Percentiles rank a stretch among this genome's conserved stretches.
These are phyloP conservation scores for Neurospora sp. DNA, from an alignment of 495 filamentous ascomycete genomes.

Conservation along the genomic window DNA sequence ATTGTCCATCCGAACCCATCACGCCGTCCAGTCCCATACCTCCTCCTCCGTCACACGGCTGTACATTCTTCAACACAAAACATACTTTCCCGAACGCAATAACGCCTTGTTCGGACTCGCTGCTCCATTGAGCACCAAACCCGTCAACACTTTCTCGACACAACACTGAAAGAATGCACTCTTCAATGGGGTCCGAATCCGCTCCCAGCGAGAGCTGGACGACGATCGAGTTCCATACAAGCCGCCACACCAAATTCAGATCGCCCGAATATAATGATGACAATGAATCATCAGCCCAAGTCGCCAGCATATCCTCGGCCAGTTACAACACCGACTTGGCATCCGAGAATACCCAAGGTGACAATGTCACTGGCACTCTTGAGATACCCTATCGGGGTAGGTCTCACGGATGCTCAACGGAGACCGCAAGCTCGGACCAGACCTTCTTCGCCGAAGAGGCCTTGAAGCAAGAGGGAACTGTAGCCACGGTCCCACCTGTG, in stretches of 20 bases:
- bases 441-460: not conserved
- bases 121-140: not conserved
- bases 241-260: slow-evolving; percentile 12
- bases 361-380: not conserved
- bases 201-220: not conserved
- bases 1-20: not conserved
- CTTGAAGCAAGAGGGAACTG: not conserved
- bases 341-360: not conserved
- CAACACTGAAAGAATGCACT: not conserved
- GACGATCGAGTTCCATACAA: not conserved
- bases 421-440: slow-evolving; percentile 4
- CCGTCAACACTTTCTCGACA: too few relatives aligned
- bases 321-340: not conserved
- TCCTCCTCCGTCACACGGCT: not conserved
- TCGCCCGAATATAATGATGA: slow-evolving; percentile 20
- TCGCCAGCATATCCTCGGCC: slow-evolving; percentile 1
- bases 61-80: not conserved
- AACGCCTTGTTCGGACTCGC: not conserved
- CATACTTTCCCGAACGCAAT: not conserved
- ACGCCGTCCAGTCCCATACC: not conserved
- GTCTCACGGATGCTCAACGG: slow-evolving; percentile 8
- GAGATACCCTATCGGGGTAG: not conserved
- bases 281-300: slow-evolving; percentile 18
- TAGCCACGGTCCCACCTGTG: not conserved
- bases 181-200: not conserved